A percentile compares a stretch with the other conserved stretches of the same genome.
Evolutionary conservation across 2,329 filamentous ascomycete species (phyloP).

Genomic region (Aspergillus flavus): DNA sequence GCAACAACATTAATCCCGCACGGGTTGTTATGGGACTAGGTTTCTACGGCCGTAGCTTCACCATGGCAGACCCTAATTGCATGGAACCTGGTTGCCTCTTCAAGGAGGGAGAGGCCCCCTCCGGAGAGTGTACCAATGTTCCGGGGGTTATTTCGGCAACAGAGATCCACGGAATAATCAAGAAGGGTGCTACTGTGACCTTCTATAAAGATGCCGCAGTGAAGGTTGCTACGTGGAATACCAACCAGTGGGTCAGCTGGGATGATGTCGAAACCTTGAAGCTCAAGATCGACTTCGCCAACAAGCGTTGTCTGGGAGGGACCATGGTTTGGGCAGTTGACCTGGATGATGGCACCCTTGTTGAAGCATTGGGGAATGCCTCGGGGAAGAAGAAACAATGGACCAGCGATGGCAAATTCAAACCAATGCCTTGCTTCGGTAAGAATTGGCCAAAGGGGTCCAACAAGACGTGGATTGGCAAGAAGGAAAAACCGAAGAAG

Average conservation of each 20-base stretch:
- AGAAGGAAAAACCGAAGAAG: background rate
- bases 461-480: background rate
- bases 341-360: slow-evolving; percentile 17
- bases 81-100: slow-evolving; percentile 14
- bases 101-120: background rate
- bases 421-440: background rate
- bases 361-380: slow-evolving; percentile 9
- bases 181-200: background rate
- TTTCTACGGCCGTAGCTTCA: slow-evolving; percentile 44
- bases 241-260: slow-evolving; percentile 20
- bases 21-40: slow-evolving; percentile 52
- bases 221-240: slow-evolving; percentile 18
- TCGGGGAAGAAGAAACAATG: slow-evolving; percentile 8
- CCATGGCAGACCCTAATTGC: slow-evolving; percentile 9
- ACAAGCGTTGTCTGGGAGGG: slow-evolving; percentile 20
- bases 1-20: slow-evolving; percentile 42
- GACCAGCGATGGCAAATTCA: background rate
- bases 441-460: background rate
- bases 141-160: slow-evolving; percentile 9
- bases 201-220: slow-evolving; percentile 16
- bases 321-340: slow-evolving; percentile 23
- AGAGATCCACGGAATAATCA: slow-evolving; percentile 12
- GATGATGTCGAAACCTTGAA: slow-evolving; percentile 21
- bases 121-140: slow-evolving; percentile 12
- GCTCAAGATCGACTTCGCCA: slow-evolving; percentile 22